A percentile compares a stretch with the other conserved stretches of the same genome.
Evolutionary conservation across 2,329 filamentous ascomycete species (phyloP).

Genomic region (Paecilomyces variotii): DNA sequence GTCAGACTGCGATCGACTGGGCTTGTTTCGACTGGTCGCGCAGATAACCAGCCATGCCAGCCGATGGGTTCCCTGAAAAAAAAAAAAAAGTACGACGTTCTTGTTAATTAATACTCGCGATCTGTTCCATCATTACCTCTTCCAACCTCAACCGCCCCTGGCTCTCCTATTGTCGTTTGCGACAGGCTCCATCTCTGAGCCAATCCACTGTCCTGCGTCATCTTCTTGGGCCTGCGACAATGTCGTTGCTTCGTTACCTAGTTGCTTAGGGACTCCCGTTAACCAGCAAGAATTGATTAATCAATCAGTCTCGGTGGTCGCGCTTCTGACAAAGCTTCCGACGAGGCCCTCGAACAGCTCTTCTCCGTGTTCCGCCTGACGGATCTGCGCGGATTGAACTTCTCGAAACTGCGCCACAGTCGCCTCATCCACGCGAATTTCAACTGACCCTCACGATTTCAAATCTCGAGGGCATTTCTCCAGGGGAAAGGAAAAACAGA

Average conservation of each 20-base stretch:
- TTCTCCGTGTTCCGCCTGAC: neutral
- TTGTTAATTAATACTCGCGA: neutral
- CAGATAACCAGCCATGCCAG: neutral
- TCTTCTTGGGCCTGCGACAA: neutral
- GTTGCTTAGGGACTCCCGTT: neutral
- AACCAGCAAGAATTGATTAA: neutral
- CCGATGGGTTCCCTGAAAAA: neutral
- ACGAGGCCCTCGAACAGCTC: neutral
- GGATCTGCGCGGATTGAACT: neutral
- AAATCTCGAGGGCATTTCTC: neutral
- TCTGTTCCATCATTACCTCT: neutral
- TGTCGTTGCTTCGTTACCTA: neutral
- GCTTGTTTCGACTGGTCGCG: neutral
- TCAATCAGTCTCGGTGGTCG: neutral
- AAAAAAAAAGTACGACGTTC: neutral
- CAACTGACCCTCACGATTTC: neutral
- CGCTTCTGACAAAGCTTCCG: neutral
- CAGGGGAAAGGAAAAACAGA: too few relatives aligned
- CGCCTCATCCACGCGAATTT: neutral
- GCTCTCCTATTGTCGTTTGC: neutral
- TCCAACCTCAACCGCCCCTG: neutral
- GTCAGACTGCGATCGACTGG: conserved; percentile 1
- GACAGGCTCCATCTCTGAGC: neutral
- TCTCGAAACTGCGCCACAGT: neutral
- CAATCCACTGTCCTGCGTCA: neutral